Evolutionary conservation across 1,139 yeast genomes (phyloP), one percentile per base, ranked within the genome.

Genomic region (Lodderomyces pseudojiufengensis): DNA sequence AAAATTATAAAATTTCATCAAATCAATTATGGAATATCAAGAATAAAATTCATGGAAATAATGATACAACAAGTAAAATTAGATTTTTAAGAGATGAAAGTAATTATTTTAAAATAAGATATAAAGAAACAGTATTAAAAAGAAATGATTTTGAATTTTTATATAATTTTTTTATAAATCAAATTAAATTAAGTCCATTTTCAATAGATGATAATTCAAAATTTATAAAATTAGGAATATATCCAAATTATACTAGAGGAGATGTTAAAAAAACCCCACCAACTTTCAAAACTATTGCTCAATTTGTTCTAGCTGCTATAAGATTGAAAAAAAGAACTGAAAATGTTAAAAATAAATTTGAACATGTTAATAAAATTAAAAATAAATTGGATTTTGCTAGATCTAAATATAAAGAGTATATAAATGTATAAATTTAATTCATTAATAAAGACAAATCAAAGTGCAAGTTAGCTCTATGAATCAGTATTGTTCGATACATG

Each of bases 261-360:
- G 16, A 21, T 5, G 26, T 18, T 3, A 38, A 42, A 34, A 32
- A 39, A 24, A 42, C 47, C 22, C 48, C 54, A 43, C 51, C 55
- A 32, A 58, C 63, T 1, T 63, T 75, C 39, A 60, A 52, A 34
- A 49, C 46, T 15, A 45, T 72, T 29, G 78, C 82, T 5, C 62
- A 65, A 40, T 65, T 72, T 43, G 85, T 80, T 5, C 55, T 81
- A 42, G 83, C 85, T 1, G 61, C 67, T 25, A 72, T 80, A 6
- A 59, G 80, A 38, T 62, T 82, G 18, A 68, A 61, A 45, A 69
- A 62, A 30, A 54, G 79, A 39, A 45, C 48, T 5, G 55, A 59
- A 35, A 57, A 50, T 11, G 33, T 29, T 9, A 33, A 29, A 7
- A 18, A 16, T 6, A 13, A 32, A 24, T 32, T 21, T 13, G 11